A percentile compares a stretch with the other conserved stretches of the same genome.
phyloP scores from a whole-genome alignment of 2,329 filamentous ascomycete genomes.

The Exserohilum turcica region DNA sequence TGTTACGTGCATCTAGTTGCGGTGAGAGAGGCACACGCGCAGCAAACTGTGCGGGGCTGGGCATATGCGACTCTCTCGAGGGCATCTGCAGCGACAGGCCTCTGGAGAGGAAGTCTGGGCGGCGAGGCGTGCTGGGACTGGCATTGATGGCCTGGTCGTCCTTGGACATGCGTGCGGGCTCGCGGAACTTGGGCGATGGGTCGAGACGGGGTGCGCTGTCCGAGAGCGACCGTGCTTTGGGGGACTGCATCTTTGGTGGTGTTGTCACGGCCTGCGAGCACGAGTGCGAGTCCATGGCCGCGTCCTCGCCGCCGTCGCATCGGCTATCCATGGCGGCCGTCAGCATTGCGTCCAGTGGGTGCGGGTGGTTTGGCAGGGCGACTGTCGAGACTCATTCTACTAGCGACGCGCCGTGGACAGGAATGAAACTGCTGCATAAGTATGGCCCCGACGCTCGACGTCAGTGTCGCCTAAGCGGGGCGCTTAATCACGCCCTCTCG shows the following conservation, averaged over 20 bases:
- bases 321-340: constrained; percentile 24
- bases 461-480: constrained; percentile 29
- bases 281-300: constrained; percentile 8
- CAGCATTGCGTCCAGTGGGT: constrained; percentile 27
- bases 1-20: constrained; percentile 81
- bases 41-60: constrained; percentile 56
- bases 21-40: constrained; percentile 76
- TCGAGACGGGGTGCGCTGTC: constrained; percentile 52
- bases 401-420: constrained; percentile 20
- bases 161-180: constrained; percentile 48
- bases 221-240: constrained; percentile 52
- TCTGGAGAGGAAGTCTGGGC: constrained; percentile 65
- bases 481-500: constrained; percentile 23
- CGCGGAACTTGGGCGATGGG: constrained; percentile 54
- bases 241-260: constrained; percentile 44
- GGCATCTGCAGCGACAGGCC: constrained; percentile 75
- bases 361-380: constrained; percentile 11
- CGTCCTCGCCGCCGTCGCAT: constrained; percentile 26
- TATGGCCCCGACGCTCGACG: constrained; percentile 9
- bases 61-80: constrained; percentile 54
- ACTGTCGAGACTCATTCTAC: constrained; percentile 29
- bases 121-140: constrained; percentile 67
- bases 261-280: constrained; percentile 26
- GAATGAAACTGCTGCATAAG: constrained; percentile 5
- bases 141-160: constrained; percentile 53